Base-by-base conservation (phyloP, 495 filamentous ascomycete genomes). In the Cryomyces minteri region DNA sequence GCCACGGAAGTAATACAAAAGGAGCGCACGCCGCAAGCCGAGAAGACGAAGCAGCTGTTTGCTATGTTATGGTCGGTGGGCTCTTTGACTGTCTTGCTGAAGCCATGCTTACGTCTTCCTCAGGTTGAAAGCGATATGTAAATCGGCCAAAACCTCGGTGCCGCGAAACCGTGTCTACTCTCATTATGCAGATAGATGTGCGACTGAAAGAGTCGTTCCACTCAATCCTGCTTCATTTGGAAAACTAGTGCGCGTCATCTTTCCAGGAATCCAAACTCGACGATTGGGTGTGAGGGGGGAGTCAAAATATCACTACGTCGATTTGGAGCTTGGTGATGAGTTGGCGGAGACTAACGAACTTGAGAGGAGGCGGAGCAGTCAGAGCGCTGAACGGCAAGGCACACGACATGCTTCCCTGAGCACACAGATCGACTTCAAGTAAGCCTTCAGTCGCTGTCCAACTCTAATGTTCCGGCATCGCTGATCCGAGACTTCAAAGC, bases 241-340 rank as follows among this genome's bases (percentile, higher is more conserved):
- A 32, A 98, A 98, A 58, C 74, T 96, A 29, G 90, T 98, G 29
- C 75, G 92, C 8, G 88, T 96, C 31, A 83, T 96, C 36, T 98
- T 95, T 50, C 88, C 88, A 1, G 87, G 85, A 39, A 76, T 98
- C 12, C 87, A 92, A 57, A 96, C 90, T 8, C 74, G 90, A 36
- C 72, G 90, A 42, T 69, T 98, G 9, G 90, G 90, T 39, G 86
- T 96, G 37, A 78, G 90, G 18, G 92, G 92, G 38, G 87, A 95
- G 63, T 96, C 92, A 5, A 98, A 98, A 60, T 98, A 98, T 60
- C 92, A 98, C 56, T 98, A 98, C 56, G 84, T 90, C 39, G 84
- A 88, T 57, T 77, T 94, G 57, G 76, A 74, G 3, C 68, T 94
- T 32, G 70, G 66, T 18, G 75, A 44, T 25, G 40, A 30, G 9